Evolutionary conservation across 1,139 yeast species (phyloP), one percentile per base, ranked within the genome.

Genomic region (Citeromyces siamensis): DNA sequence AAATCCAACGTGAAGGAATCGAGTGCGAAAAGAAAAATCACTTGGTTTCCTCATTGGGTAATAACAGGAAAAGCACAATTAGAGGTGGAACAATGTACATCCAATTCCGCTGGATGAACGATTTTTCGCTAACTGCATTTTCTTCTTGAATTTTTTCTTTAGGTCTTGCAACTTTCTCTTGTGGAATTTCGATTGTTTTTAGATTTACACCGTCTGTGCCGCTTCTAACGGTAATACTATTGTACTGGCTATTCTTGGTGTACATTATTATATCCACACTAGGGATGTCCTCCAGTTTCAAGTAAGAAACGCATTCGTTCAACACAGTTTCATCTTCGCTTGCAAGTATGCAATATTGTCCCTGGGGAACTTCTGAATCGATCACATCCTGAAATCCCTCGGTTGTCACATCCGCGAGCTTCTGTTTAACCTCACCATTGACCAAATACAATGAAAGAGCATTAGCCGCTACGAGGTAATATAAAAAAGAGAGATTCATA

Each of bases 81-180:
- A 67, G 49, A 13, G 73, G 71, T 6, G 57, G 55, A 17, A 53
- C 49, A 14, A 56, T 49, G 47, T 68, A 70, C 57, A 67, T 56
- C 78, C 78, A 71, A 49, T 72, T 63, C 51, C 64, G 64, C 45
- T 70, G 75, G 19, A 71, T 54, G 58, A 68, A 71, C 2, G 74
- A 64, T 38, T 69, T 59, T 19, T 62, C 59, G 37, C 55, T 62
- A 5, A 48, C 57, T 19, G 51, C 63, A 6, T 50, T 53, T 32
- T 49, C 53, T n/a, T 21, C 27, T 4, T 33, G 18, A 6, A 20
- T 3, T 14, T 8, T 17, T n/a, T 32, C 34, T 32, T 20, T n/a
- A 10, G 14, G 7, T 19, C 19, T 32, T 32, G n/a, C 21, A n/a
- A 32, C 10, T 13, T 32, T 19, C 34, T 32, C 21, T 17, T 32